Conservation (phyloP, 2,329 filamentous ascomycete species). For the Remersonia thermophila region DNA sequence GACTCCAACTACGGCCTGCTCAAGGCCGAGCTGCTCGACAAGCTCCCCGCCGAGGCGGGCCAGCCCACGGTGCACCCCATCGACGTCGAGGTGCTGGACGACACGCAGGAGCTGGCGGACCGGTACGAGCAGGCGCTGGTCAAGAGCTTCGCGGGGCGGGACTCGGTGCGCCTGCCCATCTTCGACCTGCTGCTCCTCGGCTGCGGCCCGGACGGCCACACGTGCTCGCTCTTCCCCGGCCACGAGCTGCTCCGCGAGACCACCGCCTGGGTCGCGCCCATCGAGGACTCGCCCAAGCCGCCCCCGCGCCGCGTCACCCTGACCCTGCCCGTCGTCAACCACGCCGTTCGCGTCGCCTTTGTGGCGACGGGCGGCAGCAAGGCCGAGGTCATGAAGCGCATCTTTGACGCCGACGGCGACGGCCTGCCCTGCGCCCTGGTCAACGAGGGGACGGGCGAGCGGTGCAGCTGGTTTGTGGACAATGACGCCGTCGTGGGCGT, state of each 20-base stretch:
- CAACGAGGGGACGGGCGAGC: conserved; percentile 71
- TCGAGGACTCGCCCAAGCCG: conserved; percentile 90
- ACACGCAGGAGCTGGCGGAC: conserved; percentile 86
- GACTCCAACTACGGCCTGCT: conserved; percentile 91
- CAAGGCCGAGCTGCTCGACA: conserved; percentile 77
- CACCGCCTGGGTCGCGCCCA: conserved; percentile 83
- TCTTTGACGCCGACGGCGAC: conserved; percentile 67
- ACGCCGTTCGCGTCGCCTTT: conserved; percentile 78
- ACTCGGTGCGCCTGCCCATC: conserved; percentile 86
- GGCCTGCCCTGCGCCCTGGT: conserved; percentile 77
- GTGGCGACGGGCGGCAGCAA: conserved; percentile 83
- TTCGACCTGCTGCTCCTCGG: conserved; percentile 91
- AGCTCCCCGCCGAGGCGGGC: conserved; percentile 58
- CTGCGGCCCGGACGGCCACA: conserved; percentile 92
- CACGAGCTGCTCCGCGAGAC: conserved; percentile 77
- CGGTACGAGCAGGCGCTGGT: conserved; percentile 85
- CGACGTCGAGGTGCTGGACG: conserved; percentile 50
- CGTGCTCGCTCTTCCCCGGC: conserved; percentile 88
- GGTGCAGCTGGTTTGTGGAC: conserved; percentile 93
- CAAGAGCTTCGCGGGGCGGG: conserved; percentile 73
- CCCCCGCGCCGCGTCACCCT: conserved; percentile 84
- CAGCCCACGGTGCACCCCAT: conserved; percentile 69
- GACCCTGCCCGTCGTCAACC: conserved; percentile 79
- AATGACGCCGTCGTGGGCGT: conserved; percentile 76
- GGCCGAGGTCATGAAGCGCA: conserved; percentile 82